Base-by-base conservation (phyloP, 2,329 filamentous ascomycete species). In the Alternaria solani region DNA sequence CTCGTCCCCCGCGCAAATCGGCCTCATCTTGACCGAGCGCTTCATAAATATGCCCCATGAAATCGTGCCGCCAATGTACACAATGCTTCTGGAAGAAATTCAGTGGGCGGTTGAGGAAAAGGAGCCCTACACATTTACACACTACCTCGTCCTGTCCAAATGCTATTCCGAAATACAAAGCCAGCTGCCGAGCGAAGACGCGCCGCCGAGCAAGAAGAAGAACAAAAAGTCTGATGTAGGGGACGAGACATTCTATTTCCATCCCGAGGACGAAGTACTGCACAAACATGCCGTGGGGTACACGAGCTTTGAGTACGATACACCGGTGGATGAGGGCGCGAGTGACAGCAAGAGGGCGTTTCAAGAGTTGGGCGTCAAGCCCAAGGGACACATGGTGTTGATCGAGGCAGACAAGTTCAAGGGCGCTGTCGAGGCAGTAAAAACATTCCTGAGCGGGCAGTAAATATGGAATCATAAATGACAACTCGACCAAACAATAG, bases 21-120 rank as follows among this genome's bases (percentile, higher is more conserved):
- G 93, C 4, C 83, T 99, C 16, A 86, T 99, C 28, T 84, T 99
- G n/a, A 92, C 93, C 2, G 95, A 99, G 79, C 89, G 94, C 23
- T 84, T 98, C 71, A 93, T 99, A 83, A 99, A 99, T 82, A 94
- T 97, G 84, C 95, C 95, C n/a, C 85, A 92, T 16, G 92, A 98
- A 79, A 89, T 97, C 64, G 88, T 93, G 14, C 94, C 95, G 30
- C 94, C 95, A 4, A 91, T 98, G 88, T 98, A 97, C 85, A 88
- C 86, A 51, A 97, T 97, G 93, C 87, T 99, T 51, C 83, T 92
- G 49, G 93, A 98, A 75, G 95, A 99, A 84, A 89, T 99, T 51
- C 85, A 90, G 72, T 94, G 90, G 75, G 95, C 95, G 1, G 83
- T 97, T 3, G 89, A 96, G 76, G 93, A 97, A 75, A 90, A 91